Evolutionary conservation across 2,329 filamentous ascomycete species (phyloP).

Genomic region (Cercospora zeina): DNA sequence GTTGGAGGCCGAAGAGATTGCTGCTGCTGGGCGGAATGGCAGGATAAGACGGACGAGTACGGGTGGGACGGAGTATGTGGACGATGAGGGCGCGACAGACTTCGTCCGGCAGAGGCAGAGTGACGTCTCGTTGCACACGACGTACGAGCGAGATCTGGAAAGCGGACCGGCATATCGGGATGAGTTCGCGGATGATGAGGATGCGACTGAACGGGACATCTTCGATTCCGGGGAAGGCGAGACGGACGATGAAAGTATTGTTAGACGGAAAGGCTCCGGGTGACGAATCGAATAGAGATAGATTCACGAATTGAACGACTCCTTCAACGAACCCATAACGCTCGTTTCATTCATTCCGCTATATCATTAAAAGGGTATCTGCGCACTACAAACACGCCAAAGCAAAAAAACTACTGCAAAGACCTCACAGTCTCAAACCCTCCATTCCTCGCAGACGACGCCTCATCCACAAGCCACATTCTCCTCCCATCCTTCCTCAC

Average conservation of each 20-base stretch:
- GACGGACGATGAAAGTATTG: slow-evolving; percentile 33
- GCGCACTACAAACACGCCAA: neutral
- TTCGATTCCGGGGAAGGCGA: slow-evolving; percentile 49
- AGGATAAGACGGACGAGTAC: slow-evolving; percentile 34
- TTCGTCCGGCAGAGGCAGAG: slow-evolving; percentile 52
- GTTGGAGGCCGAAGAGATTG: slow-evolving; percentile 49
- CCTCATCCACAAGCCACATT: slow-evolving; percentile 26
- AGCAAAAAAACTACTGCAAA: neutral
- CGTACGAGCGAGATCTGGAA: slow-evolving; percentile 56
- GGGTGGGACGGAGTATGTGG: slow-evolving; percentile 46
- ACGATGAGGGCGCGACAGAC: slow-evolving; percentile 49
- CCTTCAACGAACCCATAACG: neutral
- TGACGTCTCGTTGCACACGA: slow-evolving; percentile 54
- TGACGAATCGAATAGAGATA: slow-evolving; percentile 11
- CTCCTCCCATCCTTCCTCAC: slow-evolving; percentile 23
- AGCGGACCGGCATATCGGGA: slow-evolving; percentile 42
- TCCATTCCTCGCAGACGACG: neutral
- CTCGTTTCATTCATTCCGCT: neutral
- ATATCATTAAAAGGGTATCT: neutral
- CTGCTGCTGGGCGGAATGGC: slow-evolving; percentile 36
- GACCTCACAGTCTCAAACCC: neutral
- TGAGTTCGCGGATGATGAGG: slow-evolving; percentile 47
- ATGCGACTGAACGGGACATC: slow-evolving; percentile 47
- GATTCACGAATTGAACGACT: neutral
- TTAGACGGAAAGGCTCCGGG: slow-evolving; percentile 5